Evolutionary conservation across 1,284 basidiomycete species (phyloP), one percentile per base, ranked within the genome.

Genomic region (Pseudozyma sp.): DNA sequence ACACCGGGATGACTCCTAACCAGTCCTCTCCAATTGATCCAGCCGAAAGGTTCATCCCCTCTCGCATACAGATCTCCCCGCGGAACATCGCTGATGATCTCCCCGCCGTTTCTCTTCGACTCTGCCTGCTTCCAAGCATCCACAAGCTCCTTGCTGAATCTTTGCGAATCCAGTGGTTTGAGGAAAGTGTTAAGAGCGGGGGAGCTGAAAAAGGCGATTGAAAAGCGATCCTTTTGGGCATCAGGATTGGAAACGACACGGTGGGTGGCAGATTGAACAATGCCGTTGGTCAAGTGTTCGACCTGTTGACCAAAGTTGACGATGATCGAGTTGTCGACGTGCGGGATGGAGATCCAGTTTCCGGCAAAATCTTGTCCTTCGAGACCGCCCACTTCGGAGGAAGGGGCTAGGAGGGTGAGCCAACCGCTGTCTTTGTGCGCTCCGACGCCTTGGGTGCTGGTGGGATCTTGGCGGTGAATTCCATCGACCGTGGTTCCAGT

Each of bases 261-360:
- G 30, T 81, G 80, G 3, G 79, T 77, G 7, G 80, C 80, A 16
- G 79, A 73, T 34, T 73, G 71, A 11, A 81, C 65, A 42, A 75
- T 68, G 30, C 79, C 75, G 35, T 62, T 59, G 33, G 70, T 72
- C 4, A 81, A 54, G 24, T 60, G 56, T 44, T 81, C 80, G 19
- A 81, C 62, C 42, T 81, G 80, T 50, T 81, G 80, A n/a, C 80
- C 80, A 44, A 79, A 77, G 46, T 81, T 81, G 68, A 81, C 77
- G 42, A 81, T 66, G 34, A 77, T 70, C 19, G 51, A 44, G 31
- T 55, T 45, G 14, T 61, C 43, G 6, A 70, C 54, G 59, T 70
- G 64, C 0, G 77, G 79, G 8, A 81, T 71, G 30, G 59, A 56
- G 17, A 81, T 39, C 80, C 80, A 81, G 10, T 34, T 37, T 4